phyloP scores from a whole-genome alignment of 495 filamentous ascomycete species.

The Neurospora africana region DNA sequence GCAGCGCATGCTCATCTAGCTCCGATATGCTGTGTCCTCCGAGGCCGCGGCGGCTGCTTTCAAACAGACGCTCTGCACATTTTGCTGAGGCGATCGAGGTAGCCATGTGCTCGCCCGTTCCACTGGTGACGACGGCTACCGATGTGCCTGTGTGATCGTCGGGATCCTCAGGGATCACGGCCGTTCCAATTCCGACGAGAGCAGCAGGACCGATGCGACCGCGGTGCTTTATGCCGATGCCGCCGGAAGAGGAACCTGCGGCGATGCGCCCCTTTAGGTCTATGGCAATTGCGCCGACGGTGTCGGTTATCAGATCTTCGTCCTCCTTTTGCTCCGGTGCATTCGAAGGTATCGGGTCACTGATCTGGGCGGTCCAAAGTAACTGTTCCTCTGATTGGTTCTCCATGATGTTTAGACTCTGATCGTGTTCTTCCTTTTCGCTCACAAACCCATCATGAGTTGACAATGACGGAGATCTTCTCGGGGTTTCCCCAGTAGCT shows the following conservation, averaged over 20 bases:
- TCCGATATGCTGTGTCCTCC: constrained; percentile 49
- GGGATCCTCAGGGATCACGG: constrained; percentile 61
- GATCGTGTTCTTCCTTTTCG: neutral
- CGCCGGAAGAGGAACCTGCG: constrained; percentile 95
- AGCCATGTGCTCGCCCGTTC: constrained; percentile 95
- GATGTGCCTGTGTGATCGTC: constrained; percentile 43
- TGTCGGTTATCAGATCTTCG: constrained; percentile 68
- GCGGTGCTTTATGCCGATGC: constrained; percentile 94
- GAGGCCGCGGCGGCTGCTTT: constrained; percentile 45
- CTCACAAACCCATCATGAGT: constrained; percentile 16
- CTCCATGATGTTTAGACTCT: neutral
- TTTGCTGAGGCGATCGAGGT: constrained; percentile 74
- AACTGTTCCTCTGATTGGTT: neutral
- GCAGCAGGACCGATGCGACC: constrained; percentile 88
- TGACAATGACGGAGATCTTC: constrained; percentile 1
- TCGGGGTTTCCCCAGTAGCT: neutral
- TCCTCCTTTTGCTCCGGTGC: constrained; percentile 9
- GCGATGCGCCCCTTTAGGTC: constrained; percentile 80
- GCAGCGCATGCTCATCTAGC: constrained; percentile 58
- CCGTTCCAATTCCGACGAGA: constrained; percentile 80
- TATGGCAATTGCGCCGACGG: constrained; percentile 88
- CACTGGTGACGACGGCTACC: constrained; percentile 76
- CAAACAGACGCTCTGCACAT: constrained; percentile 68
- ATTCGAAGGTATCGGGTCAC: neutral
- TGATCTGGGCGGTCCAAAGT: neutral